Percentiles rank a stretch among this genome's conserved stretches.
Conservation (phyloP, 2,329 filamentous ascomycete genomes). For the Setomelanomma holmii region DNA sequence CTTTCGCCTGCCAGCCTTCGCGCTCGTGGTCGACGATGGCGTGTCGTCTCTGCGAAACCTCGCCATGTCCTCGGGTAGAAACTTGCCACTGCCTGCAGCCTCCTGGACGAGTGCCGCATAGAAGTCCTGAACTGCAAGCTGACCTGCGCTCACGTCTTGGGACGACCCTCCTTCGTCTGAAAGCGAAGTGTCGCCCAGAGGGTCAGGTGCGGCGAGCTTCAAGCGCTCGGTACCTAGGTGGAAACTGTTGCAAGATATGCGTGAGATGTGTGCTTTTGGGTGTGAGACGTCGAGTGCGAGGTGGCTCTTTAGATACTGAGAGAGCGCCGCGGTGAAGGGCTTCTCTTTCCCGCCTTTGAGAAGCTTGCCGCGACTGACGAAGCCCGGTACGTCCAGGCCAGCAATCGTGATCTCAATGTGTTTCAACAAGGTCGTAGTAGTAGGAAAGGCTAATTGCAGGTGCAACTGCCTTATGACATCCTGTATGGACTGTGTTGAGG, state of each 20-base stretch:
- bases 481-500: conserved; percentile 38
- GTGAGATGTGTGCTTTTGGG: conserved; percentile 49
- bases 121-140: conserved; percentile 43
- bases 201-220: conserved; percentile 46
- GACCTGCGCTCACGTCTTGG: conserved; percentile 37
- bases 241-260: conserved; percentile 53
- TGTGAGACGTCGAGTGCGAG: conserved; percentile 52
- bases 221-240: conserved; percentile 48
- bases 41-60: conserved; percentile 23
- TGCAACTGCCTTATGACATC: conserved; percentile 44
- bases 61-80: conserved; percentile 28
- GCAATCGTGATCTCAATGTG: conserved; percentile 54
- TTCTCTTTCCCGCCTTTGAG: conserved; percentile 17
- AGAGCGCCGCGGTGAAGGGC: conserved; percentile 52
- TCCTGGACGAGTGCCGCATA: conserved; percentile 39
- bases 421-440: conserved; percentile 44
- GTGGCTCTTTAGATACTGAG: conserved; percentile 49
- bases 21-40: conserved; percentile 32
- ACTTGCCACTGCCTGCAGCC: conserved; percentile 43
- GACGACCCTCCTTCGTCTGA: conserved; percentile 27
- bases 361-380: conserved; percentile 38
- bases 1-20: conserved; percentile 27
- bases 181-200: conserved; percentile 29
- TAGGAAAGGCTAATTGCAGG: conserved; percentile 45
- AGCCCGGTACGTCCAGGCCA: conserved; percentile 48